A percentile compares a stretch with the other conserved stretches of the same genome.
Evolutionary conservation across 2,329 filamentous ascomycete genomes (phyloP).

Genomic region (Diaporthe vexans): DNA sequence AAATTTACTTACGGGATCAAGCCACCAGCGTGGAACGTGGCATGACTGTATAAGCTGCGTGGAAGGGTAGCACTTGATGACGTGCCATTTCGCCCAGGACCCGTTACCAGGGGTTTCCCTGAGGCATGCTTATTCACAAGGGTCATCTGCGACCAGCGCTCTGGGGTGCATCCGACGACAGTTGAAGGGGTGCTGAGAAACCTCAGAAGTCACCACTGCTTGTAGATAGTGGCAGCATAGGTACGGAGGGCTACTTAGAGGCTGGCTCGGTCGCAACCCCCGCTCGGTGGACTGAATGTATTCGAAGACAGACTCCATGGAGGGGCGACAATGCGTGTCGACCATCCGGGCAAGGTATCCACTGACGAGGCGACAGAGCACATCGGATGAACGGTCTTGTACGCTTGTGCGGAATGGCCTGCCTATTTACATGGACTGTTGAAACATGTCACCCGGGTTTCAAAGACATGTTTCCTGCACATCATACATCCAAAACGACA

Average conservation of each 20-base stretch:
- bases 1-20: slow-evolving; percentile 10
- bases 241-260: neutral
- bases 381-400: slow-evolving; percentile 28
- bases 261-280: neutral
- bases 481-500: slow-evolving; percentile 10
- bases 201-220: neutral
- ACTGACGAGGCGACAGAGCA: slow-evolving; percentile 14
- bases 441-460: slow-evolving; percentile 13
- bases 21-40: slow-evolving; percentile 22
- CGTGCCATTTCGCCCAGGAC: slow-evolving; percentile 27
- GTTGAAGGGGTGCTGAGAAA: neutral
- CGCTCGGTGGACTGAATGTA: neutral
- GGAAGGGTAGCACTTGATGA: slow-evolving; percentile 22
- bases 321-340: neutral
- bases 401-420: neutral
- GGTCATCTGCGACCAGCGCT: neutral
- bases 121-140: neutral
- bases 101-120: slow-evolving; percentile 10
- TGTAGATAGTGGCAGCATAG: neutral
- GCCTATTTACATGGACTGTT: neutral
- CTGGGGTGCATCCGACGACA: neutral
- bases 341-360: slow-evolving; percentile 5
- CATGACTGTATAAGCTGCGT: slow-evolving; percentile 23
- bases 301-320: neutral
- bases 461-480: slow-evolving; percentile 30